A percentile compares a stretch with the other conserved stretches of the same genome.
phyloP scores from a whole-genome alignment of 257 asterid genomes.

The Euphrasia confusa region DNA sequence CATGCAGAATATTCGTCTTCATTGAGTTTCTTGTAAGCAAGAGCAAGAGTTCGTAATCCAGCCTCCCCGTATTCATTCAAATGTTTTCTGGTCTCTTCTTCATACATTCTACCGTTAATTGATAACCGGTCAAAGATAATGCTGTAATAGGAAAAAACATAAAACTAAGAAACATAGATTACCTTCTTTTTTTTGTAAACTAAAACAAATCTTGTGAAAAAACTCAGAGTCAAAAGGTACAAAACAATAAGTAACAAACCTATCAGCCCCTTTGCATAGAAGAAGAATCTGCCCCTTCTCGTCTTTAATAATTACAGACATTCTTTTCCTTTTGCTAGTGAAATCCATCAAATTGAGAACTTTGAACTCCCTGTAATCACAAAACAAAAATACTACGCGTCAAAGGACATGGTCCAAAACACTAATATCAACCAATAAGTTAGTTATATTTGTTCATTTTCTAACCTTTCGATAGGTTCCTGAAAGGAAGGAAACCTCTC shows the following conservation, averaged over 20 bases:
- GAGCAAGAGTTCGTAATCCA: constrained; percentile 91
- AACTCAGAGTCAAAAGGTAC: constrained; percentile 1
- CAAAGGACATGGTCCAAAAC: constrained; percentile 14
- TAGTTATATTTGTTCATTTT: constrained; percentile 8
- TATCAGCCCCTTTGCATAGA: constrained; percentile 96
- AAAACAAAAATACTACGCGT: background rate
- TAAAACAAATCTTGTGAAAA: background rate
- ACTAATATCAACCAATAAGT: constrained; percentile 11
- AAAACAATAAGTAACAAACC: constrained; percentile 37
- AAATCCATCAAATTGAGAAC: constrained; percentile 84
- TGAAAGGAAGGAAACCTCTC: constrained; percentile 69
- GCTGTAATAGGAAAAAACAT: constrained; percentile 47
- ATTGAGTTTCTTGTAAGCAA: constrained; percentile 83
- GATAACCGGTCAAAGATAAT: constrained; percentile 90
- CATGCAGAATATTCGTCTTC: constrained; percentile 72
- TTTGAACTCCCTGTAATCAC: constrained; percentile 72
- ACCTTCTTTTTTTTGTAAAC: too few species aligned
- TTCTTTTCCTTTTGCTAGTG: constrained; percentile 95
- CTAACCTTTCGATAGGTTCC: constrained; percentile 71
- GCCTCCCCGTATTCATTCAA: constrained; percentile 91
- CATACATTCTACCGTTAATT: constrained; percentile 56
- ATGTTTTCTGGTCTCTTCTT: constrained; percentile 75
- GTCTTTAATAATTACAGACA: constrained; percentile 81
- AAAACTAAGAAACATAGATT: constrained; percentile 9
- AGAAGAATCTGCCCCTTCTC: constrained; percentile 73